phyloP scores from a whole-genome alignment of 176 grass and related monocot species.

The Cenchrus purpureus region DNA sequence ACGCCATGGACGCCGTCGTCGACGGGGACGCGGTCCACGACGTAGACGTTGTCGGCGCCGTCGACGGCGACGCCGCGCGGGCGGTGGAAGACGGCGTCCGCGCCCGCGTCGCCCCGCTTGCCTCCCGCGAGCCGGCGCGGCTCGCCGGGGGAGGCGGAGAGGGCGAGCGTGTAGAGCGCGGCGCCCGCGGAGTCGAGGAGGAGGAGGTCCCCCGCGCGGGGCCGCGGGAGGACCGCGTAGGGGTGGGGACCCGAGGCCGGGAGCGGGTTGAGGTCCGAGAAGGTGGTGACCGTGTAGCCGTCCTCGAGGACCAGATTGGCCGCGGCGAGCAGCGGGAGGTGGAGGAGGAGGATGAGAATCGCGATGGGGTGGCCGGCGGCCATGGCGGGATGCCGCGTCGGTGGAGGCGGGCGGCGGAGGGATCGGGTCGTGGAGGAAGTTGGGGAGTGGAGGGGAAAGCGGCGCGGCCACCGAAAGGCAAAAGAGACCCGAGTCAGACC shows the following conservation, averaged over 20 bases:
- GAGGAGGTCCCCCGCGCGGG: conserved; percentile 45
- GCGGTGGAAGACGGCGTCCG: conserved; percentile 29
- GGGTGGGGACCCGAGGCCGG: background rate
- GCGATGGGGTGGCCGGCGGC: background rate
- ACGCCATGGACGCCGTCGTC: conserved; percentile 26
- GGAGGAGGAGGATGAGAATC: background rate
- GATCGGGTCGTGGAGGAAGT: too few species aligned
- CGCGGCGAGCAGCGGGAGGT: conserved; percentile 21
- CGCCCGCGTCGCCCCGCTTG: background rate
- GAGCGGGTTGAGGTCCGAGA: conserved; percentile 42
- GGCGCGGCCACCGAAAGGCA: too few species aligned
- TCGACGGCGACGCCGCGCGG: conserved; percentile 57
- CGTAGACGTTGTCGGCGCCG: conserved; percentile 56
- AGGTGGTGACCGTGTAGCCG: conserved; percentile 53
- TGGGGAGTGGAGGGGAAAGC: background rate
- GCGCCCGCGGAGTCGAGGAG: conserved; percentile 53
- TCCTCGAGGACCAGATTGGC: conserved; percentile 41
- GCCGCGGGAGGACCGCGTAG: conserved; percentile 48
- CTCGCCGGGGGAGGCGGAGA: conserved; percentile 1
- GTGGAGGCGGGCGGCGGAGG: background rate
- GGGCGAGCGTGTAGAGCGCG: conserved; percentile 43
- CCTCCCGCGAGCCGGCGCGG: conserved; percentile 33
- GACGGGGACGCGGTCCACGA: conserved; percentile 56
- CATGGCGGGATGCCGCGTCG: conserved; percentile 6
- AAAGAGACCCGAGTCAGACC: too few species aligned